phyloP scores from a whole-genome alignment of 176 grass and related monocot genomes.

The Carex littledalei region DNA sequence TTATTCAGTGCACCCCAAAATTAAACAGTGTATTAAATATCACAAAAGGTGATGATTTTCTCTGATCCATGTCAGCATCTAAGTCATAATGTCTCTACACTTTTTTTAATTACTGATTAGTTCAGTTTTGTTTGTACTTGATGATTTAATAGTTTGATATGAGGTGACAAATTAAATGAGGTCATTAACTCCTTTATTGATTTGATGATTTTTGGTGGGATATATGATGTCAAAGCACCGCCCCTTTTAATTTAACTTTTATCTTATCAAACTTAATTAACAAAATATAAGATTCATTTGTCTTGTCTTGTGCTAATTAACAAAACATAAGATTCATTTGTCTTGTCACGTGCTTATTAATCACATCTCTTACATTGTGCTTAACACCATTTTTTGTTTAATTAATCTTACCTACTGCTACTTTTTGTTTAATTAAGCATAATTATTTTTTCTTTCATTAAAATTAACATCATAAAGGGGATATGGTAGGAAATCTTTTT shows the following conservation, averaged over 20 bases:
- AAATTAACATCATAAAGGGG: too few species aligned
- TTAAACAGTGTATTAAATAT: slow-evolving; percentile 1
- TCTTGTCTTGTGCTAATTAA: slow-evolving; percentile 1
- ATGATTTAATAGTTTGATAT: background rate
- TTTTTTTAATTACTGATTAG: slow-evolving; percentile 3
- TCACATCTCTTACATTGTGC: background rate
- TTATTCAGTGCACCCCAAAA: slow-evolving; percentile 1
- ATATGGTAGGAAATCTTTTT: too few species aligned
- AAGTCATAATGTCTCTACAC: slow-evolving; percentile 9
- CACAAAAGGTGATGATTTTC: background rate
- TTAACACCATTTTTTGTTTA: background rate
- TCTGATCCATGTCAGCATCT: background rate
- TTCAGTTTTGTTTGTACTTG: background rate
- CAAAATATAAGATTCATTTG: background rate
- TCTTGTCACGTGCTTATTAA: background rate
- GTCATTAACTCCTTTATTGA: background rate
- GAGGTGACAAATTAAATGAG: background rate
- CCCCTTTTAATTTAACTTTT: background rate
- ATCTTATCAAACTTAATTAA: background rate
- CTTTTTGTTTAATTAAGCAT: too few species aligned
- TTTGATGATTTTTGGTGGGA: slow-evolving; percentile 6
- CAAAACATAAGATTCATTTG: background rate
- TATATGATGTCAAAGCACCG: background rate
- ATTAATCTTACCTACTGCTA: background rate
- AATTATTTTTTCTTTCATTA: too few species aligned